Percentiles rank a stretch among this genome's conserved stretches.
Conservation (phyloP, 768 basidiomycete genomes). For the Termitomyces heimii region DNA sequence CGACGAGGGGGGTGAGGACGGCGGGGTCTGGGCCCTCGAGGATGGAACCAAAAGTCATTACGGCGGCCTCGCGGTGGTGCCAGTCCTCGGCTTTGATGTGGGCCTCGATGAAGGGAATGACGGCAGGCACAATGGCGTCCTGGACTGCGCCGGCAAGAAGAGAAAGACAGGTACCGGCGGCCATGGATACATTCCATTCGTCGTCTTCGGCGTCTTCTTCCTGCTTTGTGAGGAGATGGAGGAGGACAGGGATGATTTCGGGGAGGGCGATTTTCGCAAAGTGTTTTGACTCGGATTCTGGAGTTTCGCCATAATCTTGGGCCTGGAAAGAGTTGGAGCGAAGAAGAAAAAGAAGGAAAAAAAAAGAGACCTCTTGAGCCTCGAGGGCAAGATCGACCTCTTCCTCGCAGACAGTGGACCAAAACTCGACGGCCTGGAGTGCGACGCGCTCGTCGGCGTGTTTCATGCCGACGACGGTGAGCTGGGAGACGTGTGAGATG, state of each 20-base stretch:
- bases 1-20: slow-evolving; percentile 84
- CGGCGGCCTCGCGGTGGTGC: slow-evolving; percentile 93
- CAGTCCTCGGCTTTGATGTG: slow-evolving; percentile 91
- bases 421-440: slow-evolving; percentile 96
- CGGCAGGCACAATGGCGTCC: slow-evolving; percentile 84
- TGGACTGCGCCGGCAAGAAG: slow-evolving; percentile 88
- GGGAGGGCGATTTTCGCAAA: slow-evolving; percentile 94
- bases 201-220: slow-evolving; percentile 98
- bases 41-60: slow-evolving; percentile 98
- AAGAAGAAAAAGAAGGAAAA: background rate
- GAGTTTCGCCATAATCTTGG: slow-evolving; percentile 81
- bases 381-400: slow-evolving; percentile 91
- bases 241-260: slow-evolving; percentile 90
- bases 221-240: slow-evolving; percentile 84
- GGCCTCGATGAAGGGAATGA: slow-evolving; percentile 97
- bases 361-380: slow-evolving; percentile 67
- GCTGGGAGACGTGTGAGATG: slow-evolving; percentile 35
- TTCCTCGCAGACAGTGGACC: slow-evolving; percentile 98
- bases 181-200: slow-evolving; percentile 99
- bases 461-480: slow-evolving; percentile 98
- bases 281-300: slow-evolving; percentile 80
- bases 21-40: slow-evolving; percentile 91
- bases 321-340: slow-evolving; percentile 44
- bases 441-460: slow-evolving; percentile 87
- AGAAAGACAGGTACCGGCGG: slow-evolving; percentile 85